Percentiles rank a stretch among this genome's conserved stretches.
Conservation (phyloP, 2,329 filamentous ascomycete species). For the Penicillium rolfsii region DNA sequence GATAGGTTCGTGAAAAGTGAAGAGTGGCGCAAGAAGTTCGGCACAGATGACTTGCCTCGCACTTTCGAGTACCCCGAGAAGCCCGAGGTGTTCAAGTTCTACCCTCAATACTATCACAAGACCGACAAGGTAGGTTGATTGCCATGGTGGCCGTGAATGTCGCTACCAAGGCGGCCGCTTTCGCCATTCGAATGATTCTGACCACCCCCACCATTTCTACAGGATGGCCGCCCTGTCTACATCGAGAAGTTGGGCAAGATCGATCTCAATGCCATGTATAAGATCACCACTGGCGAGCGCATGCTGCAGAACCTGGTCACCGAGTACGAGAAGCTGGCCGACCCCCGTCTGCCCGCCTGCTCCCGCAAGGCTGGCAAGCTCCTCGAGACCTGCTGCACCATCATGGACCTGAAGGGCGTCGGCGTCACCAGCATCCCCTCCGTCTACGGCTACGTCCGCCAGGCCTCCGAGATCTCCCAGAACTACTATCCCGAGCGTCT, state of each 20-base stretch:
- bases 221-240: conserved; percentile 97
- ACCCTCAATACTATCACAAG: conserved; percentile 99
- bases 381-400: conserved; percentile 96
- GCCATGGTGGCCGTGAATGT: background rate
- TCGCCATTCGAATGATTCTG: background rate
- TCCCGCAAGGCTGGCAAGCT: conserved; percentile 87
- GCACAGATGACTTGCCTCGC: conserved; percentile 78
- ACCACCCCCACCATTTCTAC: background rate
- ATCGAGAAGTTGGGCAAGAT: conserved; percentile 96
- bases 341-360: conserved; percentile 91
- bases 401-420: conserved; percentile 97
- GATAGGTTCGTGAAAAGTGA: conserved; percentile 86
- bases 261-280: conserved; percentile 85
- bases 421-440: conserved; percentile 77
- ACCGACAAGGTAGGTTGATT: conserved; percentile 53
- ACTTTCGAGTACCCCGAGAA: conserved; percentile 89
- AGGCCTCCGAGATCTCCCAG: conserved; percentile 87
- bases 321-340: conserved; percentile 95
- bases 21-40: conserved; percentile 85
- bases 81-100: conserved; percentile 80
- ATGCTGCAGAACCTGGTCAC: conserved; percentile 96
- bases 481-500: conserved; percentile 99
- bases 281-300: conserved; percentile 87
- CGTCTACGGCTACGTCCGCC: conserved; percentile 85
- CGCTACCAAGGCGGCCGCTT: background rate